A percentile compares a stretch with the other conserved stretches of the same genome.
Evolutionary conservation across 116 monocot genomes (phyloP).

Genomic region (Zostera marina): DNA sequence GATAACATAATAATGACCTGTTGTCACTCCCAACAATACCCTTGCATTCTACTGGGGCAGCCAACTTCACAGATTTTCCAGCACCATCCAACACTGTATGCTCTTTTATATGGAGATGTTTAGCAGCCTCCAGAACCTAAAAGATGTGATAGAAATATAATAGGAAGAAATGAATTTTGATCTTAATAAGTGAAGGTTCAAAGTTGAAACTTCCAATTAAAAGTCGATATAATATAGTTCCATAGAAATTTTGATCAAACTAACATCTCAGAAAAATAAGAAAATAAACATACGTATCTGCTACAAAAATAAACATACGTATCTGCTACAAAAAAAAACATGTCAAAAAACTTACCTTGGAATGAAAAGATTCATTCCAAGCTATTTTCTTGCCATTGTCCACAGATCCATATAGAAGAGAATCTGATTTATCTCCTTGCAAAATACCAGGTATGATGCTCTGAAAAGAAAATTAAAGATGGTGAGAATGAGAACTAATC

Average conservation of each 20-base stretch:
- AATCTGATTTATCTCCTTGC: constrained; percentile 98
- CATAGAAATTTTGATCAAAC: too few species aligned
- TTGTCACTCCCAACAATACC: constrained; percentile 99
- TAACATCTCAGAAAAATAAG: too few species aligned
- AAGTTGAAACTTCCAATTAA: too few species aligned
- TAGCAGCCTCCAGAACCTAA: constrained; percentile 85
- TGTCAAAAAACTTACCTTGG: constrained; percentile 42
- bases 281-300: too few species aligned
- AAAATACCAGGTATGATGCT: constrained; percentile 99
- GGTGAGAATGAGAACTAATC: background rate
- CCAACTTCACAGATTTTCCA: constrained; percentile 75
- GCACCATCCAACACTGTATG: constrained; percentile 83
- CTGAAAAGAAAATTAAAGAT: constrained; percentile 19
- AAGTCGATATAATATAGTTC: too few species aligned
- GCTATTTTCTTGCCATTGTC: constrained; percentile 98
- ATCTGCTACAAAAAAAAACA: background rate
- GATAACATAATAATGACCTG: constrained; percentile 35
- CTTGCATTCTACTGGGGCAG: constrained; percentile 98
- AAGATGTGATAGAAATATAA: background rate
- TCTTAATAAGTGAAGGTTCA: background rate
- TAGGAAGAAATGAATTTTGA: background rate
- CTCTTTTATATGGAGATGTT: constrained; percentile 73
- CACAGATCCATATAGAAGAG: constrained; percentile 93
- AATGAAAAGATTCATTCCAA: constrained; percentile 94
- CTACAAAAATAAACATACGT: too few species aligned